phyloP scores from a whole-genome alignment of 805 yeast genomes.

The Metschnikowia gelsemii region DNA sequence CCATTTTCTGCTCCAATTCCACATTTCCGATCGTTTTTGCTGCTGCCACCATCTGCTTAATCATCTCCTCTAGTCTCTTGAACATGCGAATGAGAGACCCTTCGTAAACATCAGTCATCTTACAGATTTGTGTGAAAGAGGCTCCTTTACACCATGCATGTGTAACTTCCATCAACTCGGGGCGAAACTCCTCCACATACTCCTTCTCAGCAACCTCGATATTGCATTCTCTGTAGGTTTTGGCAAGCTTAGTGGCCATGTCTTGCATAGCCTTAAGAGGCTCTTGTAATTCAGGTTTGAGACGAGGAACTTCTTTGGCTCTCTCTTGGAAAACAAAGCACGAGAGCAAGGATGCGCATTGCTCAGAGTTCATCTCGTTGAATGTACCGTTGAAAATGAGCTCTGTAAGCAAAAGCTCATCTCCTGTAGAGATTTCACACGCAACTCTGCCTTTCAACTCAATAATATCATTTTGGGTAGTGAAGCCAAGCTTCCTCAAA shows the following conservation, averaged over 20 bases:
- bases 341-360: conserved; percentile 86
- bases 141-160: conserved; percentile 97
- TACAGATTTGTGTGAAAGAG: conserved; percentile 92
- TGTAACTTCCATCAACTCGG: conserved; percentile 95
- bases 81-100: conserved; percentile 95
- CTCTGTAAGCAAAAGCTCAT: conserved; percentile 82
- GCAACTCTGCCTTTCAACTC: conserved; percentile 97
- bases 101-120: conserved; percentile 98
- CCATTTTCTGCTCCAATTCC: conserved; percentile 86
- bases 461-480: conserved; percentile 82
- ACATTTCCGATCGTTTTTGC: conserved; percentile 93
- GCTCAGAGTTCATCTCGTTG: conserved; percentile 82
- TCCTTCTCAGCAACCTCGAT: conserved; percentile 88
- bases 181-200: conserved; percentile 86
- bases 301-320: conserved; percentile 81
- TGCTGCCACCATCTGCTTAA: conserved; percentile 86
- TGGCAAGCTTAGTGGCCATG: conserved; percentile 89
- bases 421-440: conserved; percentile 92
- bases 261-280: conserved; percentile 86
- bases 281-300: conserved; percentile 88
- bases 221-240: conserved; percentile 84
- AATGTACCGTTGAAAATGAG: conserved; percentile 93
- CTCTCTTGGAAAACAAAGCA: conserved; percentile 97
- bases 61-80: conserved; percentile 88
- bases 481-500: conserved; percentile 85